Evolutionary conservation across 805 yeast genomes (phyloP).

Genomic region (Wickerhamiella kazuoi): DNA sequence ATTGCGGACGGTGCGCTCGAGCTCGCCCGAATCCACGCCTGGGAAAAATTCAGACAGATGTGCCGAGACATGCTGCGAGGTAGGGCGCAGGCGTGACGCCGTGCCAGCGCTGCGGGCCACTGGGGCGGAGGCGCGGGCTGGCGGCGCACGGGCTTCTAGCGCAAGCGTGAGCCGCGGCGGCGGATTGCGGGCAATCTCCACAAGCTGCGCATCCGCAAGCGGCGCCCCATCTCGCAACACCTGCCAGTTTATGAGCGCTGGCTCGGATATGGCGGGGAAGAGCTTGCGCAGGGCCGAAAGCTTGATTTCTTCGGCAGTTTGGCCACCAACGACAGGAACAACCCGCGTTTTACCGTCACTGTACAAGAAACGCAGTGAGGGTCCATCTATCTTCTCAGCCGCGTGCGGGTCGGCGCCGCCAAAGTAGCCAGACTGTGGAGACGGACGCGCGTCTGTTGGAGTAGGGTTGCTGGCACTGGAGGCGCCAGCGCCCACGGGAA

Average conservation of each 20-base stretch:
- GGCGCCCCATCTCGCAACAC: slow-evolving; percentile 2
- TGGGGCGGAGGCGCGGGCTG: neutral
- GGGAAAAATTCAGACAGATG: slow-evolving; percentile 88
- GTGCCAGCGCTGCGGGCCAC: neutral
- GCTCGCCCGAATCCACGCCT: slow-evolving; percentile 47
- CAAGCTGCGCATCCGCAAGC: slow-evolving; percentile 10
- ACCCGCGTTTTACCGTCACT: slow-evolving; percentile 6
- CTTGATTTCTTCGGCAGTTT: slow-evolving; percentile 9
- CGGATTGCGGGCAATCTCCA: slow-evolving; percentile 8
- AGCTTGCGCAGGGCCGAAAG: slow-evolving; percentile 4
- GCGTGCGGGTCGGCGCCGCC: slow-evolving; percentile 1
- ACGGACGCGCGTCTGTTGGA: neutral
- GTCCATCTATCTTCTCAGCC: neutral
- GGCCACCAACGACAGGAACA: slow-evolving; percentile 1
- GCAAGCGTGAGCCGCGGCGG: slow-evolving; percentile 7
- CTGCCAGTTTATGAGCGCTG: slow-evolving; percentile 6
- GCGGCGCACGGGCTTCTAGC: neutral
- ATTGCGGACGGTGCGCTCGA: slow-evolving; percentile 66
- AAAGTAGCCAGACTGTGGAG: slow-evolving; percentile 1
- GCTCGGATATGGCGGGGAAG: slow-evolving; percentile 7
- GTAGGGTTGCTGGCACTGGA: neutral
- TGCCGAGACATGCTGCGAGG: slow-evolving; percentile 77
- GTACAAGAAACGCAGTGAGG: slow-evolving; percentile 2
- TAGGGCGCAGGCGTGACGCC: slow-evolving; percentile 63
- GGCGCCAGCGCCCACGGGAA: neutral